A percentile compares a stretch with the other conserved stretches of the same genome.
These are phyloP conservation scores for Veloporphyrellus conicus DNA, from an alignment of 1,284 basidiomycete genomes.

Conservation along the genomic window DNA sequence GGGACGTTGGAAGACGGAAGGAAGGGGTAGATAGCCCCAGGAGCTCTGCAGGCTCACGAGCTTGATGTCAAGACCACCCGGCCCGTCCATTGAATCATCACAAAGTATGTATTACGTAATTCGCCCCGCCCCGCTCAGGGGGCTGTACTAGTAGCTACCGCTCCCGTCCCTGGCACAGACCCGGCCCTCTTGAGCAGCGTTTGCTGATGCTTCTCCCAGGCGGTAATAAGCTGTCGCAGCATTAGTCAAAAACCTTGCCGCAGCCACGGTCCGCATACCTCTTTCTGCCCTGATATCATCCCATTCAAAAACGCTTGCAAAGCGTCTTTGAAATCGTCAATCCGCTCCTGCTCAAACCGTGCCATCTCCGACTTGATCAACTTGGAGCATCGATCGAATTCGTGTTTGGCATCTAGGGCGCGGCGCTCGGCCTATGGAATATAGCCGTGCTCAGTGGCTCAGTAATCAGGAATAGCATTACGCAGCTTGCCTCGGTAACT, in stretches of 20 bases:
- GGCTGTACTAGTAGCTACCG: neutral
- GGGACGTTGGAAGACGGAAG: neutral
- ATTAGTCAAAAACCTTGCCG: neutral
- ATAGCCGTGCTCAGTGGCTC: constrained; percentile 1
- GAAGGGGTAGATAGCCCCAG: neutral
- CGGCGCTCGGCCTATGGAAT: constrained; percentile 66
- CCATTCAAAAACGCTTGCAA: constrained; percentile 77
- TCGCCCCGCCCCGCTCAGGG: neutral
- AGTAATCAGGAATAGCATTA: neutral
- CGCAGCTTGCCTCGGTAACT: constrained; percentile 63
- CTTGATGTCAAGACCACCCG: too few relatives aligned
- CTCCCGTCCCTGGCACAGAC: neutral
- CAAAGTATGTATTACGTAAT: constrained; percentile 14
- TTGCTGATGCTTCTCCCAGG: constrained; percentile 76
- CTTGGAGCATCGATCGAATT: constrained; percentile 85
- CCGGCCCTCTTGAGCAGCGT: constrained; percentile 49
- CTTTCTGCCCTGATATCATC: constrained; percentile 78
- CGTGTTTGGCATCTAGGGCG: constrained; percentile 73
- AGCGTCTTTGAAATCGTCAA: constrained; percentile 81
- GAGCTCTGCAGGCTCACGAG: too few relatives aligned
- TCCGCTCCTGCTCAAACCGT: constrained; percentile 90
- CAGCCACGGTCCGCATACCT: constrained; percentile 46
- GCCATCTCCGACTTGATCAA: constrained; percentile 88
- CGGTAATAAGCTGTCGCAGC: constrained; percentile 51
- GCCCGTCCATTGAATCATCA: too few relatives aligned